phyloP scores from a whole-genome alignment of 2,329 filamentous ascomycete species.

The Hypomyces rosellus region DNA sequence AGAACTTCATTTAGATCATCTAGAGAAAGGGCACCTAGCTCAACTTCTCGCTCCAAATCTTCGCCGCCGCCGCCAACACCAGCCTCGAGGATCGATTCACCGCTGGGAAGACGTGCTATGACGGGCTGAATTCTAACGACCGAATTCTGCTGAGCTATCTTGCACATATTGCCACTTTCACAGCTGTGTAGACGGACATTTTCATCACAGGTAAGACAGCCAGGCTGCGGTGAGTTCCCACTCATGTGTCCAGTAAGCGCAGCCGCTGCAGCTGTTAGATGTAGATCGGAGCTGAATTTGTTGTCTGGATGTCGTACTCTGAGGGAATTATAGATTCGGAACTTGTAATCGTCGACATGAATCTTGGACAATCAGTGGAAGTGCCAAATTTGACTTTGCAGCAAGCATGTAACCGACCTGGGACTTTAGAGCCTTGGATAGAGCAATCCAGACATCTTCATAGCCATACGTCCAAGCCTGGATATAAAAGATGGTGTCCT shows the following conservation, averaged over 20 bases:
- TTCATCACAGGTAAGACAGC: conserved; percentile 63
- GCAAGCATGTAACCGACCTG: conserved; percentile 36
- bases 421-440: conserved; percentile 64
- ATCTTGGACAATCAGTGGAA: conserved; percentile 40
- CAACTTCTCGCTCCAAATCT: conserved; percentile 62
- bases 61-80: conserved; percentile 75
- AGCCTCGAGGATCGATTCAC: conserved; percentile 61
- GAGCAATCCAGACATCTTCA: conserved; percentile 82
- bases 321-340: conserved; percentile 63
- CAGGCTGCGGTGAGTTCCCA: conserved; percentile 63
- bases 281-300: conserved; percentile 34
- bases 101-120: conserved; percentile 55
- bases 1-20: conserved; percentile 46
- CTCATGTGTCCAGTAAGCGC: conserved; percentile 66
- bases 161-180: conserved; percentile 63
- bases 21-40: conserved; percentile 54
- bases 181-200: conserved; percentile 75
- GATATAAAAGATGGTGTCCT: conserved; percentile 74
- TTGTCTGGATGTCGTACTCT: conserved; percentile 36
- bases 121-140: conserved; percentile 76
- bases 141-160: conserved; percentile 37
- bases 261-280: conserved; percentile 53
- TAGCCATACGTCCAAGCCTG: conserved; percentile 87
- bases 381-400: neutral
- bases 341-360: conserved; percentile 78